Evolutionary conservation across 2,329 filamentous ascomycete genomes (phyloP).

Genomic region (Colletotrichum lentis): DNA sequence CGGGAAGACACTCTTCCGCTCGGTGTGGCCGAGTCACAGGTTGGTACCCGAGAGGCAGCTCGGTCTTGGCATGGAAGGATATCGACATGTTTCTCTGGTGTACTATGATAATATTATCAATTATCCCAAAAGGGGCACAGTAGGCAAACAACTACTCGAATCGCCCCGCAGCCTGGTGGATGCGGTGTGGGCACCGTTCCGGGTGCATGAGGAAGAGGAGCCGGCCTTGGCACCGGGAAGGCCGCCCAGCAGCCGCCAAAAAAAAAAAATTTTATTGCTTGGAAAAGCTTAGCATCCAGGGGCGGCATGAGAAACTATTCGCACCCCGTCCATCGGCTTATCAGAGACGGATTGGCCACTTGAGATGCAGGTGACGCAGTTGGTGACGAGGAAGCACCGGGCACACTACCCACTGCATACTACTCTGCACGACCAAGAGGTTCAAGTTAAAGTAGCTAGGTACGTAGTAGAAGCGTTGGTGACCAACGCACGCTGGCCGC

Average conservation of each 20-base stretch:
- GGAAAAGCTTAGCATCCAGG: conserved; percentile 10
- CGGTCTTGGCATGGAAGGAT: background rate
- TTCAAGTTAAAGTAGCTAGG: too few relatives aligned
- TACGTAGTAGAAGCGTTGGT: too few relatives aligned
- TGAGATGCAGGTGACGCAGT: too few relatives aligned
- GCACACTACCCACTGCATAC: too few relatives aligned
- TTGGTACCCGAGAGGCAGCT: background rate
- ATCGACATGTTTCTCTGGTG: background rate
- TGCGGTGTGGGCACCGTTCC: background rate
- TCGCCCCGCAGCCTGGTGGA: background rate
- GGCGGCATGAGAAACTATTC: background rate
- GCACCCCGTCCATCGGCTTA: background rate
- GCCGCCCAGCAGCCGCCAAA: conserved; percentile 6
- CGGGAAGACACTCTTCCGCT: background rate
- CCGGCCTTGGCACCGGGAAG: background rate
- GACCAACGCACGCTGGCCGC: too few relatives aligned
- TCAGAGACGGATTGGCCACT: background rate
- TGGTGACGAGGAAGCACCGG: too few relatives aligned
- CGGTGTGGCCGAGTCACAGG: background rate
- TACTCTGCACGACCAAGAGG: background rate
- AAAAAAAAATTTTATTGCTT: too few relatives aligned
- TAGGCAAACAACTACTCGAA: background rate
- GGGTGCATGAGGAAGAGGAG: background rate
- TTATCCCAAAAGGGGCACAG: too few relatives aligned
- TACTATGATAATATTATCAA: too few relatives aligned